Evolutionary conservation across 1,139 yeast species (phyloP).

Genomic region (Arxiozyma heterogenica): DNA sequence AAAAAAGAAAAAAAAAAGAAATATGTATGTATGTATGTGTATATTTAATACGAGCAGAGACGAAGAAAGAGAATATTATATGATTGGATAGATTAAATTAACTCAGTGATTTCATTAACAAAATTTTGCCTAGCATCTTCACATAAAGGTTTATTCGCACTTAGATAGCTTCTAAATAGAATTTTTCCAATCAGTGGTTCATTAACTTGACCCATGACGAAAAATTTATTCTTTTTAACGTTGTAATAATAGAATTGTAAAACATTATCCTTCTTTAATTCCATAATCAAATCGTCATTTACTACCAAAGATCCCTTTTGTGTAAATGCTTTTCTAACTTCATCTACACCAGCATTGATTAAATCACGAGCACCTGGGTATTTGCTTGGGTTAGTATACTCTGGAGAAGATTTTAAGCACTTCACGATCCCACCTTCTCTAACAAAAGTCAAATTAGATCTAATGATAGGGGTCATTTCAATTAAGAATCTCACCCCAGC

Average conservation of each 20-base stretch:
- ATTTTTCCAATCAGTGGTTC: slow-evolving; percentile 46
- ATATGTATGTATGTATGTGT: too few relatives aligned
- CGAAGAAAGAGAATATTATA: background rate
- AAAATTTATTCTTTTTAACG: slow-evolving; percentile 28
- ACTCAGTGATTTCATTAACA: slow-evolving; percentile 14
- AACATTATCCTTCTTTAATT: slow-evolving; percentile 39
- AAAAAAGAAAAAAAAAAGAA: too few relatives aligned
- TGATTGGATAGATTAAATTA: background rate
- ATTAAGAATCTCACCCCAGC: slow-evolving; percentile 57
- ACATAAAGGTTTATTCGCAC: slow-evolving; percentile 50
- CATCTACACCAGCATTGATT: slow-evolving; percentile 45
- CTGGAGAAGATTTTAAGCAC: slow-evolving; percentile 38
- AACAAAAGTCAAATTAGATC: slow-evolving; percentile 82
- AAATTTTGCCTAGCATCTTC: slow-evolving; percentile 31
- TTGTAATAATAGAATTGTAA: slow-evolving; percentile 39
- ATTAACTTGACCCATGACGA: slow-evolving; percentile 39
- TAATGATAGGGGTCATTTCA: slow-evolving; percentile 75
- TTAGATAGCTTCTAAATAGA: slow-evolving; percentile 49
- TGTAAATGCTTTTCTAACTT: slow-evolving; percentile 44
- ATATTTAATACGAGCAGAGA: too few relatives aligned
- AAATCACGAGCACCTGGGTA: slow-evolving; percentile 30
- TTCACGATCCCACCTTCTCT: slow-evolving; percentile 75
- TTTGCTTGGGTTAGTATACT: slow-evolving; percentile 6
- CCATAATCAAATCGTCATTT: slow-evolving; percentile 48
- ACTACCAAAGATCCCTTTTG: slow-evolving; percentile 55